These are phyloP conservation scores for Blastobotrys buckinghamii DNA, from an alignment of 1,139 yeast species.

Conservation along the genomic window DNA sequence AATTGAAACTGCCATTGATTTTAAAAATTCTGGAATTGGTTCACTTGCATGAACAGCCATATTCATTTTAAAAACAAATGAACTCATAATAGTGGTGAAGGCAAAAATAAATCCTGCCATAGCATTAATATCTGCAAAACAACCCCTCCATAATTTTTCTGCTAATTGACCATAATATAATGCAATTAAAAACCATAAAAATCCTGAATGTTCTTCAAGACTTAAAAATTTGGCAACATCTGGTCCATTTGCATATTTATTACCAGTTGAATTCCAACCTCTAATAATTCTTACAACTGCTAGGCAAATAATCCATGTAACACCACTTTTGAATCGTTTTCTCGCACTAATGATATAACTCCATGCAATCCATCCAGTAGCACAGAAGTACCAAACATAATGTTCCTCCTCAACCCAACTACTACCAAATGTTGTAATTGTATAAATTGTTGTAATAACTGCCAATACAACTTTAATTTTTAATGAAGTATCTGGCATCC, in stretches of 20 bases:
- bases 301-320: slow-evolving; percentile 35
- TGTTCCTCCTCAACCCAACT: slow-evolving; percentile 96
- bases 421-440: slow-evolving; percentile 72
- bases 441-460: slow-evolving; percentile 41
- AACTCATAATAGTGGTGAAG: slow-evolving; percentile 38
- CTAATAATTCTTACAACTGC: slow-evolving; percentile 54
- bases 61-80: slow-evolving; percentile 53
- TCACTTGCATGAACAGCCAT: slow-evolving; percentile 54
- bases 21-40: slow-evolving; percentile 39
- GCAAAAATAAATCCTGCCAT: slow-evolving; percentile 37
- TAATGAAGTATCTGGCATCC: slow-evolving; percentile 6
- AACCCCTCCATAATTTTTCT: slow-evolving; percentile 25
- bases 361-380: slow-evolving; percentile 37
- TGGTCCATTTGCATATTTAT: slow-evolving; percentile 55
- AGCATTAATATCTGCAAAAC: slow-evolving; percentile 22
- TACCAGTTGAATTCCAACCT: slow-evolving; percentile 90
- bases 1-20: slow-evolving; percentile 26
- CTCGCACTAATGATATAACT: slow-evolving; percentile 27
- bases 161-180: slow-evolving; percentile 36
- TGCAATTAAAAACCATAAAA: slow-evolving; percentile 48
- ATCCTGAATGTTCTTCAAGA: slow-evolving; percentile 16
- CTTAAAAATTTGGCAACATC: slow-evolving; percentile 38
- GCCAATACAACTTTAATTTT: slow-evolving; percentile 25
- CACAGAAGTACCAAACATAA: slow-evolving; percentile 89
- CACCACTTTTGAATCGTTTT: slow-evolving; percentile 21